These are phyloP conservation scores for Tetradesmus obliquus DNA, from an alignment of 139 green algal species.

Conservation along the genomic window DNA sequence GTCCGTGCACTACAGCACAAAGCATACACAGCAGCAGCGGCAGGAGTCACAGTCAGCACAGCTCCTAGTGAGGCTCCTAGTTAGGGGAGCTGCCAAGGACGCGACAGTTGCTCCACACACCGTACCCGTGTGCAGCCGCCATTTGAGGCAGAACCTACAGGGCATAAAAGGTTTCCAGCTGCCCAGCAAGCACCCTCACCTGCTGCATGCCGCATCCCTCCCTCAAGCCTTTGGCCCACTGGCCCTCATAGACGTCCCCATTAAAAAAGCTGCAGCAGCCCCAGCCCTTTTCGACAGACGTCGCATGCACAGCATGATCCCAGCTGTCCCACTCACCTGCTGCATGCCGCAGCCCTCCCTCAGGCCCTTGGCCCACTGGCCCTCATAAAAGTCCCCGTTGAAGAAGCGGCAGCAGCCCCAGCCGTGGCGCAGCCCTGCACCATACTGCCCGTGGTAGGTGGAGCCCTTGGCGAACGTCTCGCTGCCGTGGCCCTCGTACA, in stretches of 20 bases:
- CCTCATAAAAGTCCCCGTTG: conserved; percentile 83
- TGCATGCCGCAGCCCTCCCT: conserved; percentile 75
- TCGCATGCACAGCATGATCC: no score
- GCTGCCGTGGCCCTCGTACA: conserved; percentile 71
- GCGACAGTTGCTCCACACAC: no score
- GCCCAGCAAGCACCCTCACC: conserved; percentile 30
- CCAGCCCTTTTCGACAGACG: conserved; percentile 46
- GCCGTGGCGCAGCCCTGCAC: conserved; percentile 65
- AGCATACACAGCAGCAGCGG: not conserved
- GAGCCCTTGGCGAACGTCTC: conserved; percentile 78
- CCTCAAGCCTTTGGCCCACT: conserved; percentile 67
- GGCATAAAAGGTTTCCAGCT: no score
- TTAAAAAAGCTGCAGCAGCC: conserved; percentile 78
- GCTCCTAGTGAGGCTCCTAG: no score
- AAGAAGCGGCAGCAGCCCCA: conserved; percentile 77
- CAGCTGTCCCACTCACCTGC: conserved; percentile 54
- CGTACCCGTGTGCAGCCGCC: no score
- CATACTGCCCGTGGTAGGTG: conserved; percentile 69
- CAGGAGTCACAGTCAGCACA: not conserved
- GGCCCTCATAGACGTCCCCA: conserved; percentile 79
- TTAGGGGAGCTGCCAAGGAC: no score
- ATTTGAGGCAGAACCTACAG: no score
- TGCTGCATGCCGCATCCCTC: conserved; percentile 79
- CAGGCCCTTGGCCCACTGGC: conserved; percentile 68
- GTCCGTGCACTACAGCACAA: conserved; percentile 68